A percentile compares a stretch with the other conserved stretches of the same genome.
phyloP scores from a whole-genome alignment of 2,329 filamentous ascomycete species.

The Xylariaceae sp. region DNA sequence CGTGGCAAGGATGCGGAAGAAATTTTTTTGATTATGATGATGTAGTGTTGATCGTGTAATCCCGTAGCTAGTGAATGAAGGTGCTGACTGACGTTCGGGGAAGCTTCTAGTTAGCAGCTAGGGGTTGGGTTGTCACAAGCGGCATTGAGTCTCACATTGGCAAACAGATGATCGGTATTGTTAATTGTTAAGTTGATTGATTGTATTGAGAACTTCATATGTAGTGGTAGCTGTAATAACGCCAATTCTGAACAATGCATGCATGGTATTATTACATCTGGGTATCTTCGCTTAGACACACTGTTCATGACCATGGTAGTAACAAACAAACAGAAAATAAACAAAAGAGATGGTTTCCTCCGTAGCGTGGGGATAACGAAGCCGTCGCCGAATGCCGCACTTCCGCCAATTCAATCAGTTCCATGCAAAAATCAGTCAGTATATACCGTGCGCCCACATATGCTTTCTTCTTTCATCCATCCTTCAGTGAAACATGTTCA shows the following conservation, averaged over 20 bases:
- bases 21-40: no score
- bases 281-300: conserved; percentile 16
- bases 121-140: no score
- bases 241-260: conserved; percentile 6
- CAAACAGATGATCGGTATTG: not conserved
- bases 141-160: no score
- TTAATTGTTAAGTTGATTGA: not conserved
- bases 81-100: no score
- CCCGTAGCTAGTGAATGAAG: no score
- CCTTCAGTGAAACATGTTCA: conserved; percentile 4
- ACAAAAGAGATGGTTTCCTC: no score
- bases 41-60: no score
- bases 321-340: not conserved
- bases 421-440: conserved; percentile 9
- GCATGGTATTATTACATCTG: conserved; percentile 15
- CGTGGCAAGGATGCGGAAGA: no score
- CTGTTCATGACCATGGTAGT: not conserved
- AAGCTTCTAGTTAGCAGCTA: no score
- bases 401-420: not conserved
- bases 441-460: conserved; percentile 14
- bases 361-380: not conserved
- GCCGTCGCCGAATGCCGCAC: conserved; percentile 3
- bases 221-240: not conserved
- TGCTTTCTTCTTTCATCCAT: conserved; percentile 10
- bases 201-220: not conserved